Evolutionary conservation across 345 rosid species (phyloP).

Genomic region (Stellera chamaejasme): DNA sequence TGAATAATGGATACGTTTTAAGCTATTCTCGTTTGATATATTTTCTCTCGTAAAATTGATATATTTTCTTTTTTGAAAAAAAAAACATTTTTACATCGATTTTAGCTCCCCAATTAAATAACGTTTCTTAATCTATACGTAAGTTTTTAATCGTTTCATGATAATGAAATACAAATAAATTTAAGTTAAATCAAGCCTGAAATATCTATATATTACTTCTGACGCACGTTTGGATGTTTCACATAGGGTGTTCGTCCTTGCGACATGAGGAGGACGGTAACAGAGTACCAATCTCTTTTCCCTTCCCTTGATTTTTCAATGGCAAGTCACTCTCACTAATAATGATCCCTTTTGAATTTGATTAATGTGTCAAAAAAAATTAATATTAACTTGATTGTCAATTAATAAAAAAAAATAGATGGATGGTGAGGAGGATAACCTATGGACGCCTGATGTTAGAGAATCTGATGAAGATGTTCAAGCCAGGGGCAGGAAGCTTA

Average conservation of each 20-base stretch:
- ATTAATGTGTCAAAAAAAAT: background rate
- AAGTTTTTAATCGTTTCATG: too few species aligned
- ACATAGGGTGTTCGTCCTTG: constrained; percentile 78
- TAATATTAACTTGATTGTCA: background rate
- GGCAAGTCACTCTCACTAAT: constrained; percentile 31
- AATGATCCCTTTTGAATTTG: background rate
- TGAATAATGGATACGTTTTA: too few species aligned
- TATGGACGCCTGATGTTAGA: constrained; percentile 49
- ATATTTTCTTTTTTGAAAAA: too few species aligned
- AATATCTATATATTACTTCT: background rate
- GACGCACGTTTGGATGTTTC: background rate
- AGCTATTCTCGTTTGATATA: too few species aligned
- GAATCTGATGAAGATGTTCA: constrained; percentile 53
- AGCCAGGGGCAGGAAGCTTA: constrained; percentile 45
- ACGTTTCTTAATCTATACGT: too few species aligned
- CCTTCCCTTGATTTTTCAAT: constrained; percentile 72
- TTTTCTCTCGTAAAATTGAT: too few species aligned
- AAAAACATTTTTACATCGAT: too few species aligned
- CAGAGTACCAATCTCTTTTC: constrained; percentile 45
- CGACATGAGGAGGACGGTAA: constrained; percentile 64
- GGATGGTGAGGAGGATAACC: constrained; percentile 55
- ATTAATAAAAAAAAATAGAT: constrained; percentile 26
- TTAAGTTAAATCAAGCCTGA: background rate
- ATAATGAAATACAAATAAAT: too few species aligned
- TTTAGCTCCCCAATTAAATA: too few species aligned